Base-by-base conservation (phyloP, 2,329 filamentous ascomycete genomes). In the Fusarium metavorans region DNA sequence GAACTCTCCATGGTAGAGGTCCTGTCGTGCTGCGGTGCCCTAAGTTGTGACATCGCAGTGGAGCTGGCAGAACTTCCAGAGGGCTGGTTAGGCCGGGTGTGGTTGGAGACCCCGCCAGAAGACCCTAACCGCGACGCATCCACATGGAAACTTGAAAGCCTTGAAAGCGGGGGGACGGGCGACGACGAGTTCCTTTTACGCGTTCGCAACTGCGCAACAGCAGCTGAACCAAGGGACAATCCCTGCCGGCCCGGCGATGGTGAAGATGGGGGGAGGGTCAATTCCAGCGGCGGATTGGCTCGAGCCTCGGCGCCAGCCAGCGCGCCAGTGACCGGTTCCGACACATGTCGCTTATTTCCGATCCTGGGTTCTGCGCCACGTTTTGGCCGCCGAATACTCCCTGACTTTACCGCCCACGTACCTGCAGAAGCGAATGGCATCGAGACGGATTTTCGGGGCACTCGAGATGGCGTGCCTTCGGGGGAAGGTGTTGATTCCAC, bases 1-100 rank as follows among this genome's bases (percentile, higher is more conserved):
- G 92, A 94, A 69, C 91, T 92, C 71, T 91, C 89, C 73, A 92
- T 86, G 32, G 91, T 93, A 27, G 92, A 94, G 9, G 78, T 79
- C 62, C 79, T 77, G 60, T 83, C 82, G 70, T 81, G 77, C 23
- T 79, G 78, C 30, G 80, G 79, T 66, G 75, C 75, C 71, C 80
- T 77, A 48, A 80, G 77, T 69, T 83, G 82, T 68, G 82, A 84
- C 81, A 85, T 85, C 66, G 83, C 82, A 65, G 82, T 81, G 76
- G 84, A 85, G 80, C 85, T 84, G 67, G 83, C 81, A 63, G 81
- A 81, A 81, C 85, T 81, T 73, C 82, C 83, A 48, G 85, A 86
- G 59, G 84, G 82, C 68, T 87, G 86, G 70, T 83, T 82, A 58
- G 82, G 81, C 74, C 85, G 82, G 48, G 78, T 74, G 39, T 81